Evolutionary conservation across 345 rosid species (phyloP).

Genomic region (Dipteronia dyeriana): DNA sequence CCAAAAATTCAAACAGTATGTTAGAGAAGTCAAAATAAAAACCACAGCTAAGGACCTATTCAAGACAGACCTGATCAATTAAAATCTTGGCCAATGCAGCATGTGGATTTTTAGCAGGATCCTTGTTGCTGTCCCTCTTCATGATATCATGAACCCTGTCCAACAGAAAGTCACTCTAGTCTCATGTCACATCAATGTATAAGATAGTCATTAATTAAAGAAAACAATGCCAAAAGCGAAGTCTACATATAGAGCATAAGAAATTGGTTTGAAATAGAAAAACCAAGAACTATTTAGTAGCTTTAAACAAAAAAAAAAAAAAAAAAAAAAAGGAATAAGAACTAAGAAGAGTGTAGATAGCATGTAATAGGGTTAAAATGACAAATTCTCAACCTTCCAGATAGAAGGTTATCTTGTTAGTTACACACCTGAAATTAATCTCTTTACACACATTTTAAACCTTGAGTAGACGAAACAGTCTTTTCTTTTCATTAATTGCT

Average conservation of each 20-base stretch:
- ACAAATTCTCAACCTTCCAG: neutral
- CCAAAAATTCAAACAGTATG: slow-evolving; percentile 22
- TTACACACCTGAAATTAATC: neutral
- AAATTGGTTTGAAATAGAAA: slow-evolving; percentile 3
- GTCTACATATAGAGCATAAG: neutral
- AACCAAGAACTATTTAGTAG: neutral
- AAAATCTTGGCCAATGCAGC: slow-evolving; percentile 80
- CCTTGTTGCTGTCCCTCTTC: slow-evolving; percentile 75
- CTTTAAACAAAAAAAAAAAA: neutral
- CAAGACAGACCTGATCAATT: slow-evolving; percentile 66
- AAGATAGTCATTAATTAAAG: neutral
- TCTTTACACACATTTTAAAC: neutral
- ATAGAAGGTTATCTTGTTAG: neutral
- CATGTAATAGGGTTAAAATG: neutral
- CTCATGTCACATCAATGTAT: slow-evolving; percentile 3
- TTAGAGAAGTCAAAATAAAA: slow-evolving; percentile 6
- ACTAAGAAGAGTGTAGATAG: neutral
- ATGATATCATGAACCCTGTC: slow-evolving; percentile 86
- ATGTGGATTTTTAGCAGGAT: slow-evolving; percentile 66
- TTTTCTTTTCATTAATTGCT: neutral
- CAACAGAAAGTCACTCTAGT: slow-evolving; percentile 23
- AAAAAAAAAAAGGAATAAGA: neutral
- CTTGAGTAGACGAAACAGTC: neutral
- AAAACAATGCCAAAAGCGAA: neutral
- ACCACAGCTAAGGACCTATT: slow-evolving; percentile 13